A percentile compares a stretch with the other conserved stretches of the same genome.
These are phyloP conservation scores for Haplosporangium sp. DNA, from an alignment of 371 early-diverging fungal species.

Conservation along the genomic window DNA sequence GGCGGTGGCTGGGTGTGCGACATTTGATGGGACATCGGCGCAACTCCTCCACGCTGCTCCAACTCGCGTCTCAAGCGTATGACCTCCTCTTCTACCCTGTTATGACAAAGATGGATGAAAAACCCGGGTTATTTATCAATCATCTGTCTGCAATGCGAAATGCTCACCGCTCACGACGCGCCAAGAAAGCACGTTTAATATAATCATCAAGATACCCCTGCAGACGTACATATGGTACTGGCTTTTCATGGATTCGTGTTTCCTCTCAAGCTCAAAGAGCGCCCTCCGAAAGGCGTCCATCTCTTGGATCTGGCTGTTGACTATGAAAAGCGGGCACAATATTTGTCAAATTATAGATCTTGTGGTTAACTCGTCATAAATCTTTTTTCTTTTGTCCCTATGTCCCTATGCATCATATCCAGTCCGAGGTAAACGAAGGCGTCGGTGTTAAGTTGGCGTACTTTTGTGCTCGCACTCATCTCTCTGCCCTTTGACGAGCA, in stretches of 20 bases:
- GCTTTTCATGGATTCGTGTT: constrained; percentile 53
- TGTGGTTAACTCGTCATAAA: neutral
- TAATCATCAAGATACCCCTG: neutral
- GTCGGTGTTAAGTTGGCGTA: constrained; percentile 55
- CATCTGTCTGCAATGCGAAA: neutral
- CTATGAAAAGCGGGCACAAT: constrained; percentile 12
- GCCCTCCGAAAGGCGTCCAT: constrained; percentile 53
- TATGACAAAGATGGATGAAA: neutral
- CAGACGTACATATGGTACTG: constrained; percentile 50
- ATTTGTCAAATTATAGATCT: neutral
- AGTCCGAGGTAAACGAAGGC: neutral
- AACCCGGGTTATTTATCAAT: neutral
- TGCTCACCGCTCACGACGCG: neutral
- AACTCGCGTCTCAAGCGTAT: constrained; percentile 78
- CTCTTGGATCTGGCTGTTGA: constrained; percentile 50
- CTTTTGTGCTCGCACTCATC: constrained; percentile 93
- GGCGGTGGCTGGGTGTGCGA: constrained; percentile 58
- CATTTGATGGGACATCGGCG: constrained; percentile 51
- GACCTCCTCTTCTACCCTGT: constrained; percentile 84
- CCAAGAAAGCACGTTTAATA: neutral
- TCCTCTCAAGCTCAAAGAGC: constrained; percentile 53
- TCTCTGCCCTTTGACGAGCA: constrained; percentile 77
- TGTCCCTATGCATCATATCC: neutral
- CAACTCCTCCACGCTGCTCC: constrained; percentile 57
- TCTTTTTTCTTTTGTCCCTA: neutral